Evolutionary conservation across 2,329 filamentous ascomycete genomes (phyloP), one percentile per base, ranked within the genome.

Genomic region (Rhinocladiella mackenziei): DNA sequence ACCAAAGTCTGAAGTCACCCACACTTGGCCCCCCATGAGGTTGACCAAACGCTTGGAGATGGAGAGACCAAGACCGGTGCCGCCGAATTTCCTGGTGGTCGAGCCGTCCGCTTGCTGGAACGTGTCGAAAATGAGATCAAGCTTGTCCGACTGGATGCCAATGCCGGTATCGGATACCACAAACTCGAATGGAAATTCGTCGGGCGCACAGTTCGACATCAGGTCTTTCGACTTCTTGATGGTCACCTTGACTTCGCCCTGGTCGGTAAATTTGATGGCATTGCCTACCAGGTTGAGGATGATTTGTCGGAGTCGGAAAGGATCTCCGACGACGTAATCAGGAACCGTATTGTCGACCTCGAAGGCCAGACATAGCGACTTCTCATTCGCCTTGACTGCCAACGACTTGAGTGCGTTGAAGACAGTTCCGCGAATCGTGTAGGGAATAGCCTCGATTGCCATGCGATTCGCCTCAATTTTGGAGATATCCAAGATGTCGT

Each of bases 61-160:
- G 11, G 91, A 96, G 18, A 97, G 70, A 56, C 91, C 91, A 7
- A 97, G 78, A 56, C 91, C 91, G 5, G 92, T 97, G 58, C 91
- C 91, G 58, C 91, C 91, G 64, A 97, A 97, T 63, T 94, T 92
- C 58, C 89, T 80, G 1, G 91, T 97, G 65, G 94, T 97, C 23
- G 89, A 96, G 26, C 91, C 91, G 63, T 97, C 92, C 14, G 92
- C 92, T 70, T 97, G 92, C 66, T 96, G 91, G 80, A 97, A 97
- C 1, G 91, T 97, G 68, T 97, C 92, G 67, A 98, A 97, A 62
- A 98, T 97, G 55, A 97, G 75, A 62, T 95, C 89, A 40, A 97
- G 78, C 71, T 97, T 97, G 68, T 97, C 89, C 54, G 85, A 80
- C 59, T 91, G 87, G 58, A 97, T 97, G 59, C 92, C 92, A 60